Evolutionary conservation across 2,329 filamentous ascomycete genomes (phyloP).

Genomic region (Balansia obtecta): DNA sequence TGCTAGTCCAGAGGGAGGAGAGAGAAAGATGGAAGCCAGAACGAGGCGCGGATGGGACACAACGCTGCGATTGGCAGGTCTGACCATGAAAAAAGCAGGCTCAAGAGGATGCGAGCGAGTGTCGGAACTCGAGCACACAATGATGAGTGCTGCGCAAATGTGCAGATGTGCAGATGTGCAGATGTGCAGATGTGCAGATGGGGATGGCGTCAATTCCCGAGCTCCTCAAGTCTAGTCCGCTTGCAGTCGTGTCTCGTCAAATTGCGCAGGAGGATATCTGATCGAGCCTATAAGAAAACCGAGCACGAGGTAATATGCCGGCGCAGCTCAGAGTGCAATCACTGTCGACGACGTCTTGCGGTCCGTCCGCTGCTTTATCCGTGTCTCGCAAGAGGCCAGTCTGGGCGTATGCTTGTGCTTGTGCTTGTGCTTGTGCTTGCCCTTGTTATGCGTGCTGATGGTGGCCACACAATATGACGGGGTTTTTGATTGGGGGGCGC

Average conservation of each 20-base stretch:
- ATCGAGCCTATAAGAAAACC: too few relatives aligned
- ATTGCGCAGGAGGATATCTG: too few relatives aligned
- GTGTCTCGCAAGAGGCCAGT: background rate
- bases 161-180: too few relatives aligned
- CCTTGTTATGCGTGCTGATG: background rate
- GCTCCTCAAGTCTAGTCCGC: background rate
- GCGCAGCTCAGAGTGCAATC: too few relatives aligned
- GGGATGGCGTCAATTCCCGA: background rate
- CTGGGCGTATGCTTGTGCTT: background rate
- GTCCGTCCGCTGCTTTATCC: background rate
- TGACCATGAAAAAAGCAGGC: background rate
- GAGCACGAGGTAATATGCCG: too few relatives aligned
- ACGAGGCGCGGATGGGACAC: background rate
- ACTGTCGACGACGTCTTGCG: background rate
- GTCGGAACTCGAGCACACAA: background rate
- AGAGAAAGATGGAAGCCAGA: background rate
- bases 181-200: too few relatives aligned
- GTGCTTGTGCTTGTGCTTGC: too few relatives aligned
- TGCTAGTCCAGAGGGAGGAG: background rate
- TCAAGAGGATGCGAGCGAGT: background rate
- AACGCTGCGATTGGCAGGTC: slow-evolving; percentile 7
- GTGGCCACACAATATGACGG: background rate
- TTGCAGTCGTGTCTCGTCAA: too few relatives aligned
- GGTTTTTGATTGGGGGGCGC: background rate
- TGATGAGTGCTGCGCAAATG: background rate